Percentiles rank a stretch among this genome's conserved stretches.
Evolutionary conservation across 495 filamentous ascomycete genomes (phyloP).

Genomic region (Geopyxis carbonaria): DNA sequence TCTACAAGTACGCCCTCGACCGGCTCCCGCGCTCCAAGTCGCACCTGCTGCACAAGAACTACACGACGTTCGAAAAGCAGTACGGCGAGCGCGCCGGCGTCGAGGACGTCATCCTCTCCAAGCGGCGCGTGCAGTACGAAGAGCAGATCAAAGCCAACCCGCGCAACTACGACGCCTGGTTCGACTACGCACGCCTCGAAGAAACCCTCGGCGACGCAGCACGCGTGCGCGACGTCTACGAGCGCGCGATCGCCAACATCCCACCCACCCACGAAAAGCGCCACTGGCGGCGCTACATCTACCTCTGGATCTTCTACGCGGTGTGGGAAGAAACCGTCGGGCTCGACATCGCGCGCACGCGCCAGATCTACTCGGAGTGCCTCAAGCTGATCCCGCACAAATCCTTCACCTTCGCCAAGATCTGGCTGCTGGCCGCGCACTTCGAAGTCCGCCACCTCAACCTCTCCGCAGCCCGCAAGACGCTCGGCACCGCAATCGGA

Average conservation of each 20-base stretch:
- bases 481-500: constrained; percentile 73
- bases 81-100: constrained; percentile 88
- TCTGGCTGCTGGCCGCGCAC: constrained; percentile 85
- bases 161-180: constrained; percentile 91
- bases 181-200: constrained; percentile 84
- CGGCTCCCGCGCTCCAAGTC: constrained; percentile 78
- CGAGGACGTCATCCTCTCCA: constrained; percentile 88
- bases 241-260: constrained; percentile 88
- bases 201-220: constrained; percentile 66
- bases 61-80: constrained; percentile 96
- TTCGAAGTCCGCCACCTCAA: constrained; percentile 83
- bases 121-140: constrained; percentile 83
- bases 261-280: constrained; percentile 93
- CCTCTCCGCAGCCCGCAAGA: constrained; percentile 63
- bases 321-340: constrained; percentile 80
- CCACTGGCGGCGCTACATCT: constrained; percentile 94
- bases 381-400: constrained; percentile 83
- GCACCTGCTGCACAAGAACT: constrained; percentile 67
- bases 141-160: constrained; percentile 83
- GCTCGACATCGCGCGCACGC: constrained; percentile 60
- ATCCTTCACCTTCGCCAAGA: constrained; percentile 91
- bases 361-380: constrained; percentile 80
- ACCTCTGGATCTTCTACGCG: constrained; percentile 95
- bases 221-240: constrained; percentile 78
- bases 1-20: constrained; percentile 93